A percentile compares a stretch with the other conserved stretches of the same genome.
These are phyloP conservation scores for Fusarium protoensiforme DNA, from an alignment of 2,329 filamentous ascomycete genomes.

Conservation along the genomic window DNA sequence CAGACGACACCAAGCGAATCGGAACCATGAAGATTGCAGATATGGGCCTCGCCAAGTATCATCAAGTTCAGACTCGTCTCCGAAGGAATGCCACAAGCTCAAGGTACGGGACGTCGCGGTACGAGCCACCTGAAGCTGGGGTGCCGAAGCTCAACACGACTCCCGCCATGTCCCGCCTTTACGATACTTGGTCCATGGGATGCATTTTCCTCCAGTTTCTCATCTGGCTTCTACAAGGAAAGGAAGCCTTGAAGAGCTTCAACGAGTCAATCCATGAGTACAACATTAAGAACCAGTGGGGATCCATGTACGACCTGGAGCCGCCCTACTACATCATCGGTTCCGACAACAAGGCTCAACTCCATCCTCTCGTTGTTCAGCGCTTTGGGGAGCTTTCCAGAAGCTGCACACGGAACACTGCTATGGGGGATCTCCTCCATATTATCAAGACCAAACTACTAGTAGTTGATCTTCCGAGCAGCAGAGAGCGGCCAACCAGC, in stretches of 20 bases:
- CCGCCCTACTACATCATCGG: slow-evolving; percentile 7
- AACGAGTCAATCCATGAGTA: neutral
- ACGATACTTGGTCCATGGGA: slow-evolving; percentile 7
- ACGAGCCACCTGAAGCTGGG: neutral
- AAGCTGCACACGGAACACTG: neutral
- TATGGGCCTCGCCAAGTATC: slow-evolving; percentile 8
- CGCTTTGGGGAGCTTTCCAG: neutral
- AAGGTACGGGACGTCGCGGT: neutral
- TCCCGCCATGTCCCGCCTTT: neutral
- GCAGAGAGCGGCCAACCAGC: neutral
- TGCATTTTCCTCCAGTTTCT: slow-evolving; percentile 12
- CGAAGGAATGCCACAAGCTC: slow-evolving; percentile 1
- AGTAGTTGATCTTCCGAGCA: neutral
- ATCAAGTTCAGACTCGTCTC: slow-evolving; percentile 1
- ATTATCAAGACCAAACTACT: neutral
- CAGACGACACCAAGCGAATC: neutral
- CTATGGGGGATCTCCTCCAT: neutral
- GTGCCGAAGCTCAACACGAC: neutral
- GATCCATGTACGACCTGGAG: neutral
- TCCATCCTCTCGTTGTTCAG: neutral
- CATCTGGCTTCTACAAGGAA: slow-evolving; percentile 3
- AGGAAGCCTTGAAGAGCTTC: neutral
- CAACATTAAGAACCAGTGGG: neutral
- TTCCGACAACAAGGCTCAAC: neutral
- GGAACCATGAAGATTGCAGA: slow-evolving; percentile 6